Base-by-base conservation (phyloP, 768 basidiomycete genomes). In the Xerocomus brunneocitrinus region DNA sequence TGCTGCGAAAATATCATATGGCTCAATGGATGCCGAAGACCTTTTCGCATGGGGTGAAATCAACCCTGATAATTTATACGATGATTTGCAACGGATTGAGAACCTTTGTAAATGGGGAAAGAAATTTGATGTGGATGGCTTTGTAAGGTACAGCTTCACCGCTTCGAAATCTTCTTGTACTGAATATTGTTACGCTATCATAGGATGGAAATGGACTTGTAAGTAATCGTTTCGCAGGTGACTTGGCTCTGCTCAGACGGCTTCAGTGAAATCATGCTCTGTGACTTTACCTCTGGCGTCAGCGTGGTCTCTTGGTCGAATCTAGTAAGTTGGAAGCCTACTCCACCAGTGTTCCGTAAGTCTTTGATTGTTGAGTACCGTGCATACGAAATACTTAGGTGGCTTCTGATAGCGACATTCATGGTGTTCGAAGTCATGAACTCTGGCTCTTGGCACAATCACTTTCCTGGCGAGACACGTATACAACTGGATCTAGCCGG, bases 181-280 rank as follows among this genome's bases (percentile, higher is more conserved):
- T 48, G 25, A 48, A n/a, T n/a, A 12, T n/a, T 38, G 14, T 30
- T 30, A n/a, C n/a, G 6, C 12, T 24, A 3, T 41, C 13, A 12
- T 25, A 48, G 36, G 47, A 48, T 47, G 47, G 47, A 48, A n/a
- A 14, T 48, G 36, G 10, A 48, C n/a, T 39, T 48, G 47, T 48
- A n/a, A 28, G 47, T 48, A 8, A 39, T 38, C n/a, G 9, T 48
- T 25, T 28, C 7, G 13, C 8, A 25, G 8, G 24, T 8, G 9
- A 24, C 8, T 35, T 24, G 24, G 36, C 36, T 24, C 25, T 28
- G 5, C 32, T 47, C 10, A 24, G 19, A 6, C 8, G 19, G 3
- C 12, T 47, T 24, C 34, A 47, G 45, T 35, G 45, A 47, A 19
- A 5, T 35, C 14, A 35, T 25, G 4, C 22, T 47, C 22, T 47